Conservation (phyloP, 768 basidiomycete species). For the Psilocybe tampanensis region DNA sequence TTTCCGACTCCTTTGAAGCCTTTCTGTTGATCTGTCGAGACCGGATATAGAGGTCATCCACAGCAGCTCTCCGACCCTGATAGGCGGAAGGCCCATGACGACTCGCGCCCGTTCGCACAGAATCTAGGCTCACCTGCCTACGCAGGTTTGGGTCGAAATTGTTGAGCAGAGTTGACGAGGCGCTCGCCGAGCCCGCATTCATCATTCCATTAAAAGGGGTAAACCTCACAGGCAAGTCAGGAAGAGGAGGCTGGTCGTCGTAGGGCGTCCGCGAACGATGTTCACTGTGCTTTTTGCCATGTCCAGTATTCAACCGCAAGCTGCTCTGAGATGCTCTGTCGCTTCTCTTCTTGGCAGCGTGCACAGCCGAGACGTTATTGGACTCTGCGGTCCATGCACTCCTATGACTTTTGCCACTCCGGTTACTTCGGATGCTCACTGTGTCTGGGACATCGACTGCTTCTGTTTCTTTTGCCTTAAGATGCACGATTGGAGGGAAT, state of each 20-base stretch:
- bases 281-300: constrained; percentile 23
- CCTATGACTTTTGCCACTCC: constrained; percentile 33
- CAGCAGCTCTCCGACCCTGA: constrained; percentile 22
- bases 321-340: constrained; percentile 66
- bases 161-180: constrained; percentile 23
- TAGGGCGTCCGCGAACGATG: constrained; percentile 22
- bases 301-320: constrained; percentile 55
- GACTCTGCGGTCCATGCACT: constrained; percentile 33
- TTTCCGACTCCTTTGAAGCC: constrained; percentile 18
- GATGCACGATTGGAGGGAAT: constrained; percentile 21
- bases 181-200: constrained; percentile 20
- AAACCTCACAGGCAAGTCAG: constrained; percentile 34
- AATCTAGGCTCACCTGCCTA: constrained; percentile 28
- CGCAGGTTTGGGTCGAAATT: constrained; percentile 18
- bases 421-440: constrained; percentile 39
- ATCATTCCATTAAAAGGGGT: constrained; percentile 18
- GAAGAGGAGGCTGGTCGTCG: constrained; percentile 35
- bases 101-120: constrained; percentile 19
- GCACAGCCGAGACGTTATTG: constrained; percentile 46
- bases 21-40: constrained; percentile 1
- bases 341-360: constrained; percentile 68
- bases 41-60: constrained; percentile 29
- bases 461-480: constrained; percentile 27
- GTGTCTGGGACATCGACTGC: constrained; percentile 35
- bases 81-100: constrained; percentile 18